These are phyloP conservation scores for Aquanectria penicillioides DNA, from an alignment of 2,329 filamentous ascomycete genomes.

Conservation along the genomic window DNA sequence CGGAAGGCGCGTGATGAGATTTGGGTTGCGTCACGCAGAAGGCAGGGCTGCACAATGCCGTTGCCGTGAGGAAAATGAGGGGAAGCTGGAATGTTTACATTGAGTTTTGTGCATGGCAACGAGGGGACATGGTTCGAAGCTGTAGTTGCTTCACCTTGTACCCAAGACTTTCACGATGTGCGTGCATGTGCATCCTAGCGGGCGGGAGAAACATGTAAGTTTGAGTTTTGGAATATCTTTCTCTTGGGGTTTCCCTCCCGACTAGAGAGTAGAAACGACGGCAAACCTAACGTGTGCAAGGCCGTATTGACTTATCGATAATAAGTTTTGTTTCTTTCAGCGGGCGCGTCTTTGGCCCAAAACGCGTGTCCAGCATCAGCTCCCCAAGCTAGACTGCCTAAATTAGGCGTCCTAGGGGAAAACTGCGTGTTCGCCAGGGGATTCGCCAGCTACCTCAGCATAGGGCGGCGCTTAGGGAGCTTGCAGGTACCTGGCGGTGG, in stretches of 20 bases:
- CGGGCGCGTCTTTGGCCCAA: slow-evolving; percentile 7
- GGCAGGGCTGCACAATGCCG: not conserved
- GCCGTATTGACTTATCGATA: too few species aligned
- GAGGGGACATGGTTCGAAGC: not conserved
- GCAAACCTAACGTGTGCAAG: too few species aligned
- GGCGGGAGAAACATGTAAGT: too few species aligned
- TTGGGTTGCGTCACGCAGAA: not conserved
- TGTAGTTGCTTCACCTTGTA: too few species aligned
- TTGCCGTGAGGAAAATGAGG: slow-evolving; percentile 1
- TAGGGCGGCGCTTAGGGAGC: slow-evolving; percentile 3
- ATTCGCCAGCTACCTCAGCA: not conserved
- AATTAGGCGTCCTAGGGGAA: not conserved
- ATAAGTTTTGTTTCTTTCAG: not conserved
- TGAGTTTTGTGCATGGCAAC: slow-evolving; percentile 8
- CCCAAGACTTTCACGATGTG: not conserved
- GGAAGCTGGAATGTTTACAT: slow-evolving; percentile 7
- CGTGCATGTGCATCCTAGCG: too few species aligned
- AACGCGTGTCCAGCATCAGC: not conserved
- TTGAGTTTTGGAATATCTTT: too few species aligned
- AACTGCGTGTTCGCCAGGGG: not conserved
- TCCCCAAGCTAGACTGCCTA: not conserved
- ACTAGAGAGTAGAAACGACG: too few species aligned
- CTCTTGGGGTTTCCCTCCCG: too few species aligned
- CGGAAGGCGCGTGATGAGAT: not conserved
- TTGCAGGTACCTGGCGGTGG: too few species aligned